Base-by-base conservation (phyloP, 768 basidiomycete genomes). In the Gautieria morchelliformis region DNA sequence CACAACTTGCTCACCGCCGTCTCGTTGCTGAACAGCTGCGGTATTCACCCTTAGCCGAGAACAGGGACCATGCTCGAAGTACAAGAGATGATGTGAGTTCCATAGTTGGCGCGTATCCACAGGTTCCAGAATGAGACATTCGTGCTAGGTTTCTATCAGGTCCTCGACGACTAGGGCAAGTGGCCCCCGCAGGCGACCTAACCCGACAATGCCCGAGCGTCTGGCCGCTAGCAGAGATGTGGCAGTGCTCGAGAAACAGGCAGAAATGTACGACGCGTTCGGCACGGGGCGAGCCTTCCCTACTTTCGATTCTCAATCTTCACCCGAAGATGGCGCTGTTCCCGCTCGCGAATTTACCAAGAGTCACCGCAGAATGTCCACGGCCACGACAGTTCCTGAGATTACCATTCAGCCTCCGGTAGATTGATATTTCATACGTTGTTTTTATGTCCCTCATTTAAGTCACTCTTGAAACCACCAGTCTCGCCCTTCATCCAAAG, bases 231-330 rank as follows among this genome's bases (percentile, higher is more conserved):
- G 39, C 30, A 19, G 17, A 15, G 40, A 42, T 22, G 50, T 52
- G 7, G 52, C 20, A 15, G 20, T 35, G 11, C 58, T 58, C 12
- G 51, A 58, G 33, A 53, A 54, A 40, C 53, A 54, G 11, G 58
- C 58, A 42, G 53, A 32, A 20, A 20, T 57, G 56, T 57, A 58
- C 51, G 50, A 46, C 32, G 33, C 32, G 6, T 54, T 58, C 33
- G 50, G 58, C 33, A 30, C 52, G 17, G 51, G 51, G 11, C 27
- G 40, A 40, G 8, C 35, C 14, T 45, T 52, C 42, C 42, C 42
- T 44, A 17, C 42, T 44, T 49, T 49, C 48, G 48, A 49, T 30
- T 49, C 48, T 4, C 32, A 15, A 49, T 33, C 48, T 9, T 49
- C 48, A 10, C 48, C 48, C 45, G 45, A 46, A 12, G 48, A 49